These are phyloP conservation scores for Canavalia ensiformis DNA, from an alignment of 306 rosid species.

Conservation along the genomic window DNA sequence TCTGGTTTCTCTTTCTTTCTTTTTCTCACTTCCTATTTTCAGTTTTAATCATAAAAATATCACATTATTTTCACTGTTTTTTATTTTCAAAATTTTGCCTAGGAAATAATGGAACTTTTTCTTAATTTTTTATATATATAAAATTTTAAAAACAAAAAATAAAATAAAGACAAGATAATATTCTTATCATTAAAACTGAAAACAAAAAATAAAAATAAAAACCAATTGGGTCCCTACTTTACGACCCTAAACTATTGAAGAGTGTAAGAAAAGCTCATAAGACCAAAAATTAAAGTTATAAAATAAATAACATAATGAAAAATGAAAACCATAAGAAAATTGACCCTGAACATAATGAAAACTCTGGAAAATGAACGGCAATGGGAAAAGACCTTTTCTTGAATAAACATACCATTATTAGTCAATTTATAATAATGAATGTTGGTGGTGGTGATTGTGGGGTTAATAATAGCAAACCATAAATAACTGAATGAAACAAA, in stretches of 20 bases:
- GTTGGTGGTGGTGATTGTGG: neutral
- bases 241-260: neutral
- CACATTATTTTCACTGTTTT: no score
- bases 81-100: no score
- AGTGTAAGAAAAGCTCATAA: neutral
- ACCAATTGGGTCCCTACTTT: no score
- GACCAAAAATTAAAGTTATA: neutral
- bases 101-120: no score
- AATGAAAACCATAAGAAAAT: neutral
- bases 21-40: no score
- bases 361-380: neutral
- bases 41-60: no score
- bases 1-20: no score
- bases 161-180: no score
- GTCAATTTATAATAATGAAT: neutral
- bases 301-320: neutral
- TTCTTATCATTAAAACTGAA: no score
- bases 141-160: no score
- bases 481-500: neutral
- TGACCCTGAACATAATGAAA: neutral
- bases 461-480: neutral
- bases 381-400: neutral
- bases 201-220: no score
- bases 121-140: no score
- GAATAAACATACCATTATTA: neutral